These are phyloP conservation scores for Neurospora sp. DNA, from an alignment of 495 filamentous ascomycete genomes.

Conservation along the genomic window DNA sequence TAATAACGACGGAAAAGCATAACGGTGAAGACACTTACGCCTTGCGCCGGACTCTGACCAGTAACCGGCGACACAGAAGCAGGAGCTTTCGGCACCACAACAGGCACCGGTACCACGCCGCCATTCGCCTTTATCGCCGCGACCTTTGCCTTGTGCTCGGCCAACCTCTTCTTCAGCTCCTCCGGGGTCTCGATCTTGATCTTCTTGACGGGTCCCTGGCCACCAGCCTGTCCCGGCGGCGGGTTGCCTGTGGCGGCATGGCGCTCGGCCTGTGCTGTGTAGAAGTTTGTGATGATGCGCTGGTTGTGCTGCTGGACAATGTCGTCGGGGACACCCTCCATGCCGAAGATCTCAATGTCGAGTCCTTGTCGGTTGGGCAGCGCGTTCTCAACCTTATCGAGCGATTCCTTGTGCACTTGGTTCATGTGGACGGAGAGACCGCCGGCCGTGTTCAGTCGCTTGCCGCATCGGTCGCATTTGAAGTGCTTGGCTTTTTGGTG, in stretches of 20 bases:
- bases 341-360: slow-evolving; percentile 94
- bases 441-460: slow-evolving; percentile 88
- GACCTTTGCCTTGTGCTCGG: slow-evolving; percentile 65
- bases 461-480: slow-evolving; percentile 83
- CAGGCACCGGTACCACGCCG: not conserved
- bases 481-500: slow-evolving; percentile 99
- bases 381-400: slow-evolving; percentile 82
- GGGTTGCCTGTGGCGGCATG: slow-evolving; percentile 78
- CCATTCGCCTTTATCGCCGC: slow-evolving; percentile 42
- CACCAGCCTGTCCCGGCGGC: slow-evolving; percentile 43
- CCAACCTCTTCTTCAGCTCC: slow-evolving; percentile 73
- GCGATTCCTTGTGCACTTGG: slow-evolving; percentile 91
- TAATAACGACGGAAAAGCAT: no score
- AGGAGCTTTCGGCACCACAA: not conserved
- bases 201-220: slow-evolving; percentile 56
- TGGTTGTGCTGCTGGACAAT: slow-evolving; percentile 72
- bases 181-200: slow-evolving; percentile 66
- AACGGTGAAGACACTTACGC: slow-evolving; percentile 22
- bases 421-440: slow-evolving; percentile 94
- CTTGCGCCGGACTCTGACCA: slow-evolving; percentile 44
- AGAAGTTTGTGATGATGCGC: slow-evolving; percentile 71
- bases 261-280: slow-evolving; percentile 74
- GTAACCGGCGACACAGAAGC: slow-evolving; percentile 43
- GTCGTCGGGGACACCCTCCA: slow-evolving; percentile 91
- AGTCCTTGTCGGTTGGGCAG: slow-evolving; percentile 70